A percentile compares a stretch with the other conserved stretches of the same genome.
Conservation (phyloP, 108 stramenopile genomes). For the Nitzschia sp. region DNA sequence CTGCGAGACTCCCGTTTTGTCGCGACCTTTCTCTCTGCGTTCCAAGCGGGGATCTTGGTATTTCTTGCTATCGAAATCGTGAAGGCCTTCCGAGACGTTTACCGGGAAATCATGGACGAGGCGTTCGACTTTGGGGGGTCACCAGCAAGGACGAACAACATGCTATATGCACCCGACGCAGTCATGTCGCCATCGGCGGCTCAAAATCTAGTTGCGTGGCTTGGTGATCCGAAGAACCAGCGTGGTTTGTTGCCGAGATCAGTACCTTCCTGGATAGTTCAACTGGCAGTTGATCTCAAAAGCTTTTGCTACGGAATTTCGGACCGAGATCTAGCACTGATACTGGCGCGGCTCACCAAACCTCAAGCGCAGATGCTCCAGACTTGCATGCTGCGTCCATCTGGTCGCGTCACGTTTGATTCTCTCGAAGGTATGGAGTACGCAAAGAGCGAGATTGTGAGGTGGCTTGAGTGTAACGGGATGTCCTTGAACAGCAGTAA, state of each 20-base stretch:
- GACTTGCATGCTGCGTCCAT: slow-evolving; percentile 15
- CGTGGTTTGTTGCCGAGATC: too few species aligned
- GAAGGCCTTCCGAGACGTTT: neutral
- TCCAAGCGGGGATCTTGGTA: slow-evolving; percentile 2
- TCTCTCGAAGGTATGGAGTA: neutral
- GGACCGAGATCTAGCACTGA: slow-evolving; percentile 8
- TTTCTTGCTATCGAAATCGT: slow-evolving; percentile 5
- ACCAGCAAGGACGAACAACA: neutral
- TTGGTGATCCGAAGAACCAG: neutral
- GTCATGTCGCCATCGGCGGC: slow-evolving; percentile 6
- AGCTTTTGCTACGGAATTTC: slow-evolving; percentile 3
- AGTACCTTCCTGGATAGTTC: slow-evolving; percentile 9
- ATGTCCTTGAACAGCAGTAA: too few species aligned
- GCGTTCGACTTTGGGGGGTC: neutral
- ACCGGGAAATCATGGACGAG: slow-evolving; percentile 7
- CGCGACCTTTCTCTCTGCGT: neutral
- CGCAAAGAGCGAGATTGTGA: neutral
- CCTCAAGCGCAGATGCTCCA: slow-evolving; percentile 25
- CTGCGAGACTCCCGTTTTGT: slow-evolving; percentile 1
- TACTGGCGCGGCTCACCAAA: slow-evolving; percentile 21
- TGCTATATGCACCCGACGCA: neutral
- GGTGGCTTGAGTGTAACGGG: neutral
- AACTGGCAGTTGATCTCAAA: slow-evolving; percentile 20
- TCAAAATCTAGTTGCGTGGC: slow-evolving; percentile 20
- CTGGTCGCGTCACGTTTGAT: neutral